A percentile compares a stretch with the other conserved stretches of the same genome.
These are phyloP conservation scores for Athelia psychrophila DNA, from an alignment of 1,284 basidiomycete genomes.

Conservation along the genomic window DNA sequence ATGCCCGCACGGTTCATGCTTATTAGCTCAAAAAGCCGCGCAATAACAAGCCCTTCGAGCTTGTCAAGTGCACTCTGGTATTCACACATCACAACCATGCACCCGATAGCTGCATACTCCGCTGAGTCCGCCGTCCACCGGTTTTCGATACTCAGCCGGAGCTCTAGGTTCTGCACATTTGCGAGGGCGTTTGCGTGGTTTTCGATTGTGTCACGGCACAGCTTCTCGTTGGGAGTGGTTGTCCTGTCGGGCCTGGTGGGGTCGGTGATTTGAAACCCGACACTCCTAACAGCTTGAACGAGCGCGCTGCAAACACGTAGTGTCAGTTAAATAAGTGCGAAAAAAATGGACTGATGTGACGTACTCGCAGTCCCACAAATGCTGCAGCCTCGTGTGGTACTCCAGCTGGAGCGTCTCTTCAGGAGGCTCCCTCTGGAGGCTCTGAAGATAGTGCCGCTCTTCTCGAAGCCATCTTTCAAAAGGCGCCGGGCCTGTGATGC, in stretches of 20 bases:
- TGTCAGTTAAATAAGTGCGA: no score
- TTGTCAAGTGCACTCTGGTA: constrained; percentile 11
- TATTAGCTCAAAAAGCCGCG: constrained; percentile 11
- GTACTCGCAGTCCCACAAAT: constrained; percentile 7
- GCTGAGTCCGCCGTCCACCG: constrained; percentile 13
- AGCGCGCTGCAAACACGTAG: background rate
- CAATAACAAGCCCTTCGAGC: constrained; percentile 16
- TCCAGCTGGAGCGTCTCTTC: constrained; percentile 24
- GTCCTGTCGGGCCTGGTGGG: background rate
- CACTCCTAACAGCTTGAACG: background rate
- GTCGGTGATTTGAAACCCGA: background rate
- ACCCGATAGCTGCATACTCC: constrained; percentile 12
- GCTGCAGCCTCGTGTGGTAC: constrained; percentile 19
- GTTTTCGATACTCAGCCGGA: constrained; percentile 11
- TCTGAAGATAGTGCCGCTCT: constrained; percentile 16
- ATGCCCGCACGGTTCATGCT: background rate
- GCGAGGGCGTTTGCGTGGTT: constrained; percentile 8
- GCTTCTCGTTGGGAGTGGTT: constrained; percentile 8
- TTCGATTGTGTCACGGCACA: constrained; percentile 16
- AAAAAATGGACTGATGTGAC: no score
- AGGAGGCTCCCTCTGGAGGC: constrained; percentile 15
- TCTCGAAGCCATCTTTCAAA: constrained; percentile 14
- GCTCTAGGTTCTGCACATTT: constrained; percentile 19
- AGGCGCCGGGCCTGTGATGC: no score
- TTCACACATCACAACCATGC: constrained; percentile 4